These are phyloP conservation scores for Pythium monospermum DNA, from an alignment of 352 stramenopile genomes.

Conservation along the genomic window DNA sequence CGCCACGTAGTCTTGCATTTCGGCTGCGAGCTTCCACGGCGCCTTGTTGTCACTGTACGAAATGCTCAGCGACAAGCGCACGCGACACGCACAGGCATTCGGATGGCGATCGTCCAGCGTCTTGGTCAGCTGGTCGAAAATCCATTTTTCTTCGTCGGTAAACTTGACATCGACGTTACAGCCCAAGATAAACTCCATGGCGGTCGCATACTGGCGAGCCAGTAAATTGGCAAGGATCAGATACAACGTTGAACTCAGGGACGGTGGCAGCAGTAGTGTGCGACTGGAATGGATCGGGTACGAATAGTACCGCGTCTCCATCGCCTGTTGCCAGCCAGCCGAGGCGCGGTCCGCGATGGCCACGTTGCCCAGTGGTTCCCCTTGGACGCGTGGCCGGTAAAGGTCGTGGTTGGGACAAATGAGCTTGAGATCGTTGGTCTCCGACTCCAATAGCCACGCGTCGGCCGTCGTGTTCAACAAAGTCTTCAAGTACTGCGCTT, in stretches of 20 bases:
- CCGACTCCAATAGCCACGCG: conserved; percentile 69
- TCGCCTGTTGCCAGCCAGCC: conserved; percentile 79
- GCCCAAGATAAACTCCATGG: conserved; percentile 94
- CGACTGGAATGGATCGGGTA: conserved; percentile 97
- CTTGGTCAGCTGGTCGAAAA: conserved; percentile 95
- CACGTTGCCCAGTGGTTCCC: conserved; percentile 76
- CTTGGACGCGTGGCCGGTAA: conserved; percentile 65
- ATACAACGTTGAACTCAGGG: conserved; percentile 96
- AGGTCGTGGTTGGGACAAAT: conserved; percentile 82
- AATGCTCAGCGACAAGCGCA: conserved; percentile 85
- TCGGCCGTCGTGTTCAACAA: conserved; percentile 52
- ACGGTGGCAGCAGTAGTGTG: conserved; percentile 93
- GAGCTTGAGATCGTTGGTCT: conserved; percentile 73
- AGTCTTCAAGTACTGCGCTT: conserved; percentile 45
- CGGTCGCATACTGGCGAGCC: conserved; percentile 90
- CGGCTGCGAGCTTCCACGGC: conserved; percentile 74
- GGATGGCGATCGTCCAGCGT: conserved; percentile 93
- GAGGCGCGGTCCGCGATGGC: conserved; percentile 77
- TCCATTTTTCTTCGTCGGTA: conserved; percentile 94
- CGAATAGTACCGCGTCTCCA: conserved; percentile 94
- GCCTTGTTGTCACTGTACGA: conserved; percentile 90
- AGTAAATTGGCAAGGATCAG: conserved; percentile 97
- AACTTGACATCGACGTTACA: conserved; percentile 96
- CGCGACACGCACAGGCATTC: conserved; percentile 93
- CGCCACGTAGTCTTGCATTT: conserved; percentile 87